Conservation (phyloP, 495 filamentous ascomycete species). For the Hypoxylon lienhwacheense region DNA sequence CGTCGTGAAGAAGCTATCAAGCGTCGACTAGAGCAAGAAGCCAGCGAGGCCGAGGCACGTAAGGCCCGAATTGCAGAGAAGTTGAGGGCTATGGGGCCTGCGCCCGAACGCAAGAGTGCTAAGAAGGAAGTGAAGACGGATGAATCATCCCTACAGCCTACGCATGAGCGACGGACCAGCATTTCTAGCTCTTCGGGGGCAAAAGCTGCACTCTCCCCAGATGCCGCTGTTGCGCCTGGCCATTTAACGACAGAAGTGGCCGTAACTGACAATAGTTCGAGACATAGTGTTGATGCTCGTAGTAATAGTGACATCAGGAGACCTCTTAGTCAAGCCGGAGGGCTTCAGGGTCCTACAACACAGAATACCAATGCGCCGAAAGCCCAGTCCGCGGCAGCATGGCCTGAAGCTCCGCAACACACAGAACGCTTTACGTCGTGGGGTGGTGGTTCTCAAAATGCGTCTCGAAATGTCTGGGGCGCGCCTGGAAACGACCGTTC, state of each 20-base stretch:
- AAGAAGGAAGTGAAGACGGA: conserved; percentile 45
- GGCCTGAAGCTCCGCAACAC: conserved; percentile 36
- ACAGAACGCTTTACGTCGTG: conserved; percentile 43
- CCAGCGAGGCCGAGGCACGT: conserved; percentile 73
- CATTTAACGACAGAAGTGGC: background rate
- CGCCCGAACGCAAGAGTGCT: conserved; percentile 62
- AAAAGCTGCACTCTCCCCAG: background rate
- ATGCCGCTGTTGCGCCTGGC: background rate
- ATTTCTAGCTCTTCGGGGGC: conserved; percentile 22
- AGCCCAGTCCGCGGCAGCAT: conserved; percentile 13
- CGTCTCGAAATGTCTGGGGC: conserved; percentile 71
- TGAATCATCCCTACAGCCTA: conserved; percentile 25
- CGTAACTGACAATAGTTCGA: background rate
- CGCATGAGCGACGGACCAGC: conserved; percentile 43
- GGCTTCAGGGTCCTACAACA: conserved; percentile 5
- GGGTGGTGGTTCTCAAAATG: conserved; percentile 39
- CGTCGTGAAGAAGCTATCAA: conserved; percentile 74
- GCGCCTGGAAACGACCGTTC: conserved; percentile 68
- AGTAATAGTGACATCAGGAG: conserved; percentile 19
- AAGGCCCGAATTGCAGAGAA: conserved; percentile 82
- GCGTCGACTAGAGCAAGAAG: conserved; percentile 79
- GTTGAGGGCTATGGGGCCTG: conserved; percentile 72
- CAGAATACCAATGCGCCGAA: conserved; percentile 22
- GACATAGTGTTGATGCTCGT: background rate
- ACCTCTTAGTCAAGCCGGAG: conserved; percentile 13